Conservation (phyloP, 1,139 yeast genomes). For the Schwanniomyces etchellsii region DNA sequence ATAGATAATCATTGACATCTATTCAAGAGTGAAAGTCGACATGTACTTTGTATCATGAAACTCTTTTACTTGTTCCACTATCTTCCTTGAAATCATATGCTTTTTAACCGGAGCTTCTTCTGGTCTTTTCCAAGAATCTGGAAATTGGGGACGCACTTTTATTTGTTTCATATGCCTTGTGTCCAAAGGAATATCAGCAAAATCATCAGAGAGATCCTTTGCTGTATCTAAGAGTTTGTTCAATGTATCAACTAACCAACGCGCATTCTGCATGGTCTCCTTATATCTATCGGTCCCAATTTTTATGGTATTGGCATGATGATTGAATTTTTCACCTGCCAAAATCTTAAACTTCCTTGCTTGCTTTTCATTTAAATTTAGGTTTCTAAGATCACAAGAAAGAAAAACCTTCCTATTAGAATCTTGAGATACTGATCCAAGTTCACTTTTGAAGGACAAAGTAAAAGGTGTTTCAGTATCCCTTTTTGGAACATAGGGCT, state of each 20-base stretch:
- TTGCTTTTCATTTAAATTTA: conserved; percentile 48
- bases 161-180: conserved; percentile 57
- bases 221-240: conserved; percentile 58
- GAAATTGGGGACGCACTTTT: conserved; percentile 50
- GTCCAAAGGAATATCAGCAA: conserved; percentile 78
- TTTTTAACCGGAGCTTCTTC: conserved; percentile 49
- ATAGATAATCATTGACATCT: too few relatives aligned
- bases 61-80: conserved; percentile 30
- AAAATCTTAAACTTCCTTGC: conserved; percentile 72
- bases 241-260: conserved; percentile 61
- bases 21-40: background rate
- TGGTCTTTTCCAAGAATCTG: conserved; percentile 83
- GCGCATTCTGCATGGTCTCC: conserved; percentile 83
- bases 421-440: conserved; percentile 65
- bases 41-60: conserved; percentile 30
- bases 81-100: conserved; percentile 25
- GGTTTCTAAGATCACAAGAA: conserved; percentile 46
- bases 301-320: conserved; percentile 50
- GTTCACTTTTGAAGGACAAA: conserved; percentile 67
- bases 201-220: conserved; percentile 58
- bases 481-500: conserved; percentile 47
- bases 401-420: conserved; percentile 68
- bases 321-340: conserved; percentile 75
- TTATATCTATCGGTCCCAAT: conserved; percentile 60
- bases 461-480: conserved; percentile 48